phyloP scores from a whole-genome alignment of 495 filamentous ascomycete species.

The Cenococcum geophilum region DNA sequence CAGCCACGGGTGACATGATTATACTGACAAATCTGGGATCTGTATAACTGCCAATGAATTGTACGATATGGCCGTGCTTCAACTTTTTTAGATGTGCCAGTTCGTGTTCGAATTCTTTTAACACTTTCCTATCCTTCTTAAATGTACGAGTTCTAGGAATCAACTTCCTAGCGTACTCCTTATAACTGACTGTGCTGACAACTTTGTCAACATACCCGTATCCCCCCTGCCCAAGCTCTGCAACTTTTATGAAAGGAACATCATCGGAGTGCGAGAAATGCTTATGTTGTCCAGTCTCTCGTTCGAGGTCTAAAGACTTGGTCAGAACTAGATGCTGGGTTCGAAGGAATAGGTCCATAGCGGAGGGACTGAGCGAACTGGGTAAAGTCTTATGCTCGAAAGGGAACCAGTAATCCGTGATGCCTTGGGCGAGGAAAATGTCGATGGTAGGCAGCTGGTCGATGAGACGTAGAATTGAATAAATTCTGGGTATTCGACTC shows the following conservation, averaged over 20 bases:
- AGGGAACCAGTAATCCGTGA: conserved; percentile 15
- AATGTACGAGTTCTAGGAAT: conserved; percentile 13
- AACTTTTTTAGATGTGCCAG: conserved; percentile 17
- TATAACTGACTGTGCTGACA: conserved; percentile 12
- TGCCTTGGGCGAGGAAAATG: conserved; percentile 1
- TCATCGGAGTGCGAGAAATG: conserved; percentile 8
- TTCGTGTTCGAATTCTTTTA: not conserved
- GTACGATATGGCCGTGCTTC: conserved; percentile 18
- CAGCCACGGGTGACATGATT: conserved; percentile 38
- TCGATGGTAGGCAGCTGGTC: conserved; percentile 7
- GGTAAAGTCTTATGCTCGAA: conserved; percentile 1
- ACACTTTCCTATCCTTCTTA: conserved; percentile 6
- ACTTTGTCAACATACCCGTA: conserved; percentile 19
- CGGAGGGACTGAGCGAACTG: not conserved
- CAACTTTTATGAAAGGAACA: conserved; percentile 9
- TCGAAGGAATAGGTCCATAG: not conserved
- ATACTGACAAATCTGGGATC: conserved; percentile 30
- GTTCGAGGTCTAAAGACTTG: conserved; percentile 22
- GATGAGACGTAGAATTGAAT: conserved; percentile 9
- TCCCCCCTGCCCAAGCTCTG: conserved; percentile 9
- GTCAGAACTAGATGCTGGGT: conserved; percentile 17
- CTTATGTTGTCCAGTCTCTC: conserved; percentile 3
- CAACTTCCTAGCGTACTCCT: conserved; percentile 23
- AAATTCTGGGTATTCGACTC: conserved; percentile 16
- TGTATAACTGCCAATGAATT: conserved; percentile 35